Percentiles rank a stretch among this genome's conserved stretches.
Conservation (phyloP, 2,329 filamentous ascomycete genomes). For the Tolypocladium amazonense region DNA sequence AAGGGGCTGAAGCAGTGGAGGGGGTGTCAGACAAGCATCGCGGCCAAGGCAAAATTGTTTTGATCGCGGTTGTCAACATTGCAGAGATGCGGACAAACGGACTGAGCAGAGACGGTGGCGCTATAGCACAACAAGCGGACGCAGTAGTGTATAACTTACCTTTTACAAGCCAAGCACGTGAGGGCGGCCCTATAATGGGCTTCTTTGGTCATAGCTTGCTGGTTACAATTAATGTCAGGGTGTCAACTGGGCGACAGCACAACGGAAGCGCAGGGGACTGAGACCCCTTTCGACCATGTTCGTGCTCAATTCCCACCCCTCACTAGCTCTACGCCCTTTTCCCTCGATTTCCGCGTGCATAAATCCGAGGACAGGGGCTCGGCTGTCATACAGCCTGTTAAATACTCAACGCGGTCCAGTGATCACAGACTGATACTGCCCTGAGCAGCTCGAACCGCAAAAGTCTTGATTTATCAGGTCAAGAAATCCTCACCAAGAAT, state of each 20-base stretch:
- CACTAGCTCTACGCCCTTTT: neutral
- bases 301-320: neutral
- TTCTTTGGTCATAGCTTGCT: neutral
- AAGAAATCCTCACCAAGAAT: neutral
- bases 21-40: neutral
- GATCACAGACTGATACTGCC: too few species aligned
- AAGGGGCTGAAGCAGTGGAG: neutral
- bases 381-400: neutral
- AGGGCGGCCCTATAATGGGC: too few species aligned
- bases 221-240: neutral
- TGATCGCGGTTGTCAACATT: neutral
- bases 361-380: neutral
- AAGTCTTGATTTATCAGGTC: neutral
- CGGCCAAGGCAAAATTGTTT: neutral
- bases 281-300: neutral
- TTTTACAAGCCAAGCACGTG: too few species aligned
- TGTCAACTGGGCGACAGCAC: neutral
- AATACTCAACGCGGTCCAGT: neutral
- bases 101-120: neutral
- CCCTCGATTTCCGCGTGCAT: neutral
- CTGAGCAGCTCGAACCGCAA: neutral
- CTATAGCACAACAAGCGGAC: neutral
- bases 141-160: too few species aligned
- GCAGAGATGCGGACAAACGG: neutral
- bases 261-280: neutral